These are phyloP conservation scores for Colletotrichum karsti DNA, from an alignment of 2,329 filamentous ascomycete species.

Conservation along the genomic window DNA sequence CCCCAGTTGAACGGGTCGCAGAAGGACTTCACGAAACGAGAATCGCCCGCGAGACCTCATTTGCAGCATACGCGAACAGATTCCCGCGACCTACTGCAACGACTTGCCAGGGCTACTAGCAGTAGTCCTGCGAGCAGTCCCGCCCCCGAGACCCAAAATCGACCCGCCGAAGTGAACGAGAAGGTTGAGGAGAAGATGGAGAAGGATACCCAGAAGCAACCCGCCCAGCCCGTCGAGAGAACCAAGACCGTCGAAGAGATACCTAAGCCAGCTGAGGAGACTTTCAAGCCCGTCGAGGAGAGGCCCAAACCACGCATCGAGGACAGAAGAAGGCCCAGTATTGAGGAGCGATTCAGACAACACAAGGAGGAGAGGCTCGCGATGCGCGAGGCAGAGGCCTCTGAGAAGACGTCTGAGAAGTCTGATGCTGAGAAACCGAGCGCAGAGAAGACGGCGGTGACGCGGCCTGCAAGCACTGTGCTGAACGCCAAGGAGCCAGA, in stretches of 20 bases:
- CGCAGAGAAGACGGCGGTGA: neutral
- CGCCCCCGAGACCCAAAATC: constrained; percentile 34
- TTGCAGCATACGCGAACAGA: constrained; percentile 42
- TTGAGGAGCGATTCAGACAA: neutral
- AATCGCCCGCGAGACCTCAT: neutral
- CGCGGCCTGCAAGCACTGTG: neutral
- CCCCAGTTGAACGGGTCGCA: constrained; percentile 20
- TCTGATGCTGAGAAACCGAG: neutral
- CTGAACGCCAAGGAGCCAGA: neutral
- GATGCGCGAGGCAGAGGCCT: neutral
- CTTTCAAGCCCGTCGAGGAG: neutral
- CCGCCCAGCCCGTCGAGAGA: neutral
- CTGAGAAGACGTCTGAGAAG: neutral
- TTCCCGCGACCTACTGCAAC: constrained; percentile 57
- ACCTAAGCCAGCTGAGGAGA: neutral
- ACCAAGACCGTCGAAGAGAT: neutral
- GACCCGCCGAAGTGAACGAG: neutral
- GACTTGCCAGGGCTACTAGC: constrained; percentile 57
- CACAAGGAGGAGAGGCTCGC: neutral
- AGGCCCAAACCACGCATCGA: neutral
- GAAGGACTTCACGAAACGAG: constrained; percentile 20
- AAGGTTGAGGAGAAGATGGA: neutral
- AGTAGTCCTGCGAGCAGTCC: constrained; percentile 44
- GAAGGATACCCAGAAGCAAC: neutral
- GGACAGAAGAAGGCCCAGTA: neutral